Percentiles rank a stretch among this genome's conserved stretches.
phyloP scores from a whole-genome alignment of 371 early-diverging fungal species.

The Coemansia sp. region DNA sequence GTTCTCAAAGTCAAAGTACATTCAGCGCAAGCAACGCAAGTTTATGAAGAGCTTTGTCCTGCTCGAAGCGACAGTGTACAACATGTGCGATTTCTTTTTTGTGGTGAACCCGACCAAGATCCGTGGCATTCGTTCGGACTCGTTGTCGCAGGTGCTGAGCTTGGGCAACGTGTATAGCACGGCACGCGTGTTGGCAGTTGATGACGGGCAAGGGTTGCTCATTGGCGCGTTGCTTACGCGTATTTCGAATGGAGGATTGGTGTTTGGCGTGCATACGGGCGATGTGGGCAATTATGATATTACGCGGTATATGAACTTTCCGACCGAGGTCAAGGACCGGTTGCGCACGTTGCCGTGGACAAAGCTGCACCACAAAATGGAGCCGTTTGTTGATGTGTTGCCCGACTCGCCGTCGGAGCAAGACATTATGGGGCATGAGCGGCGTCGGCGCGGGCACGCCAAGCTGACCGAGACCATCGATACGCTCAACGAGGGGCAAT shows the following conservation, averaged over 20 bases:
- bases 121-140: slow-evolving; percentile 83
- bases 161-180: slow-evolving; percentile 78
- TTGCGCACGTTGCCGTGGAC: slow-evolving; percentile 72
- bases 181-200: slow-evolving; percentile 71
- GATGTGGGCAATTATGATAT: slow-evolving; percentile 75
- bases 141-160: slow-evolving; percentile 85
- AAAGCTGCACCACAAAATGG: slow-evolving; percentile 43
- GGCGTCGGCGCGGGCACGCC: slow-evolving; percentile 45
- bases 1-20: slow-evolving; percentile 94
- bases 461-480: slow-evolving; percentile 41
- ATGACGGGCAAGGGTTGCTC: slow-evolving; percentile 87
- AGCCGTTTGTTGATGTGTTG: slow-evolving; percentile 43
- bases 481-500: slow-evolving; percentile 47
- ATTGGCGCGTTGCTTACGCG: slow-evolving; percentile 79
- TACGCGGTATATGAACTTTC: slow-evolving; percentile 76
- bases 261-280: slow-evolving; percentile 74
- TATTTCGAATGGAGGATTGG: slow-evolving; percentile 68
- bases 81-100: slow-evolving; percentile 79
- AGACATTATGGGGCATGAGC: slow-evolving; percentile 46
- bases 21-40: slow-evolving; percentile 91
- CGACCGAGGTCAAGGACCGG: slow-evolving; percentile 54
- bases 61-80: slow-evolving; percentile 71
- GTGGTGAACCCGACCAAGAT: slow-evolving; percentile 80
- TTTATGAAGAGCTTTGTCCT: slow-evolving; percentile 86
- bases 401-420: slow-evolving; percentile 28